Conservation (phyloP, 176 grass and related monocot genomes). For the Hordeum marinum region DNA sequence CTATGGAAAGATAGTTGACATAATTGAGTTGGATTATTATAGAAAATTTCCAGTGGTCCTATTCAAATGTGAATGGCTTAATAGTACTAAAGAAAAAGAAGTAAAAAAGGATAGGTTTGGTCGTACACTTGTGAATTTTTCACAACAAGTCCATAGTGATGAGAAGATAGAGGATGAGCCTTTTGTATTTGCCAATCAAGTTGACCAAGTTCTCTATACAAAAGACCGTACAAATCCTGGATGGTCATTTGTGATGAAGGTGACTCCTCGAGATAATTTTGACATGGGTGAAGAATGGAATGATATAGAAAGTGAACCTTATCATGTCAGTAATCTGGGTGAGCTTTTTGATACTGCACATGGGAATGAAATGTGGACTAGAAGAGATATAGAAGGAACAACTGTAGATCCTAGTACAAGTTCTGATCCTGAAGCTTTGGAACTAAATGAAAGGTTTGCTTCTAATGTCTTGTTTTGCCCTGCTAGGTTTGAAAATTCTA, state of each 20-base stretch:
- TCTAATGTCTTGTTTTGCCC: not conserved
- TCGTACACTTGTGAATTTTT: conserved; percentile 22
- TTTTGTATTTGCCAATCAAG: conserved; percentile 24
- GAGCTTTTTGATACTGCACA: not conserved
- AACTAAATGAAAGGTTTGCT: not conserved
- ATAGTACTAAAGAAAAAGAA: not conserved
- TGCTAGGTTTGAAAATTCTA: not conserved
- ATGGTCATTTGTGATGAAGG: conserved; percentile 4
- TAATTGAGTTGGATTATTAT: conserved; percentile 11
- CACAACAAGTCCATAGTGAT: not conserved
- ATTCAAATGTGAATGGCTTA: conserved; percentile 30
- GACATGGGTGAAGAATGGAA: conserved; percentile 8
- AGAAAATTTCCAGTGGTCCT: not conserved
- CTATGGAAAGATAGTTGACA: conserved; percentile 16
- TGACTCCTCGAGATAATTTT: conserved; percentile 11
- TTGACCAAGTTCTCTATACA: conserved; percentile 12
- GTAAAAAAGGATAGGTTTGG: conserved; percentile 9
- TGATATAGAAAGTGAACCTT: conserved; percentile 8
- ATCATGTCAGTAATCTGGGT: not conserved
- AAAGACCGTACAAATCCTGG: not conserved
- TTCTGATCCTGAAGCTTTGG: not conserved
- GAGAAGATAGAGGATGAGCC: not conserved
- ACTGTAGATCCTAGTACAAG: not conserved
- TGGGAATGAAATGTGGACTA: not conserved
- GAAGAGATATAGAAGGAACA: not conserved